Base-by-base conservation (phyloP, 495 filamentous ascomycete genomes). In the Daldinia childiae region DNA sequence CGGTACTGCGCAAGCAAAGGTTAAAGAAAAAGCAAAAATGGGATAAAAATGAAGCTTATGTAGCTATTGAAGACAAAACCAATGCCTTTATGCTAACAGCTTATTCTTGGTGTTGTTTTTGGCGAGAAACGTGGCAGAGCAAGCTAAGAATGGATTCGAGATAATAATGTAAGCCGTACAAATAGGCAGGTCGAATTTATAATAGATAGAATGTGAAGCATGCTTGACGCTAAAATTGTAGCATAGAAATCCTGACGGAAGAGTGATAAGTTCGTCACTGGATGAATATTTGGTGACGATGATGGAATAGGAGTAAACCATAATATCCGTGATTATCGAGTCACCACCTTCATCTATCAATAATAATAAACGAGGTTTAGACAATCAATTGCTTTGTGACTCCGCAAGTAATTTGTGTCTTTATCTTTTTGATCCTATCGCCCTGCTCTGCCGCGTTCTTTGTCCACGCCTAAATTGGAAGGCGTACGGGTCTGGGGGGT, bases 61-160 rank as follows among this genome's bases (percentile, higher is more conserved):
- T 38, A 27, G 34, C 55, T 32, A 58, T 19, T 3, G 36, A 27
- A 34, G 15, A 45, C 21, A 21, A 43, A 11, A 45, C 32, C 5
- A 29, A 21, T 29, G 19, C 55, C 65, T 73, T 73, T 69, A 60
- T 73, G 26, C 39, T 57, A 43, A 6, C 2, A 34, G 21, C 19
- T 45, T 45, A 1, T 57, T 51, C 6, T n/a, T 55, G 24, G 51
- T 27, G 12, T 57, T 59, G 43, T 19, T 21, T 55, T 55, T 68
- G 32, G 32, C 9, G 52, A 60, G 30, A 24, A 51, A 11, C n/a
- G 60, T 69, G 71, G 59, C 64, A 72, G 69, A 56, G 69, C 39
- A 57, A 67, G 24, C 24, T 59, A 64, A 9, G 26, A 41, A 56
- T 57, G 58, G 17, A 39, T 59, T 21, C 32, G 54, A 17, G 29